phyloP scores from a whole-genome alignment of 441 rosid species.

The Pelargonium citronellum region DNA sequence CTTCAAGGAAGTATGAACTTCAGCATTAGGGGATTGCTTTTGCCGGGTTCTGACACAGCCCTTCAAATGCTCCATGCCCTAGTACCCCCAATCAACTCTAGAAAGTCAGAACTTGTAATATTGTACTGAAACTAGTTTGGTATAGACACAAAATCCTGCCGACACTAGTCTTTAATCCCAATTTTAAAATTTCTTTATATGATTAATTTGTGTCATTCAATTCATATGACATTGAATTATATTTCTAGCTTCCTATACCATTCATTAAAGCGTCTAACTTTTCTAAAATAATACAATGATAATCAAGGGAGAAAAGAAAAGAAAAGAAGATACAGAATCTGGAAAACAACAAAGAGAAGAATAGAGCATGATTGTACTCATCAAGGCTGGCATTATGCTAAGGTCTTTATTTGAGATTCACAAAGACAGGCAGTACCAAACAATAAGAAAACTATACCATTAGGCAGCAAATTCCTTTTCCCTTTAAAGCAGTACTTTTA shows the following conservation, averaged over 20 bases:
- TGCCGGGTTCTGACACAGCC: background rate
- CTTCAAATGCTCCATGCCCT: conserved; percentile 3
- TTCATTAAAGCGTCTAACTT: too few species aligned
- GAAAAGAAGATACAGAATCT: background rate
- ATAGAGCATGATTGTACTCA: background rate
- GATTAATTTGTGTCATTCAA: background rate
- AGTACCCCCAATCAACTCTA: background rate
- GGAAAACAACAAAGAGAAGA: background rate
- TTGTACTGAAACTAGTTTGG: background rate
- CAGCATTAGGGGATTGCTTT: background rate
- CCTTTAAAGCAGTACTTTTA: background rate
- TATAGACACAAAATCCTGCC: background rate
- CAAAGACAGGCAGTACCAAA: background rate
- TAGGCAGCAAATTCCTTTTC: background rate
- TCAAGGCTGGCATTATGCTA: background rate
- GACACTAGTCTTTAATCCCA: background rate
- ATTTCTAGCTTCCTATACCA: background rate
- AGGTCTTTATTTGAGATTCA: background rate
- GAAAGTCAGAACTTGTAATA: background rate
- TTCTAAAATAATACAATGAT: background rate
- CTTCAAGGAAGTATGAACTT: background rate
- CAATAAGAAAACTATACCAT: background rate
- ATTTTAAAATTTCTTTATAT: background rate
- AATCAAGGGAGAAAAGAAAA: background rate
- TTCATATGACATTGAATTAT: background rate